Evolutionary conservation across 2,329 filamentous ascomycete species (phyloP).

Genomic region (Fusarium goolgardi): DNA sequence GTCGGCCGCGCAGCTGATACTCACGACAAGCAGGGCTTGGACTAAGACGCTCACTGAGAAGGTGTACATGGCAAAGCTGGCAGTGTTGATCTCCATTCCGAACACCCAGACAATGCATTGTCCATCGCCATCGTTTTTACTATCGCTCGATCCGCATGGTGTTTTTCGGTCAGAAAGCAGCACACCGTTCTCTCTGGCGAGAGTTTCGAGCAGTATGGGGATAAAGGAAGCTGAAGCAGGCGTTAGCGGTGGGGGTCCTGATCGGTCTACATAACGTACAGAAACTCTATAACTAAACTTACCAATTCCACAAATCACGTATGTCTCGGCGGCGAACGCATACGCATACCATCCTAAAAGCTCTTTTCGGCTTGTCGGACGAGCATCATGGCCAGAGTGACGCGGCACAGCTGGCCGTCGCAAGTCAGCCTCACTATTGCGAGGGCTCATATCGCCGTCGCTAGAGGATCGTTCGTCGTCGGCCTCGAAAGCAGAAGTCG

Average conservation of each 20-base stretch:
- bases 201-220: constrained; percentile 91
- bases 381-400: constrained; percentile 86
- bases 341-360: constrained; percentile 96
- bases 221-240: constrained; percentile 81
- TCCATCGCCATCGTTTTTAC: constrained; percentile 61
- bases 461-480: constrained; percentile 74
- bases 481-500: constrained; percentile 72
- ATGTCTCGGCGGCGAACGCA: constrained; percentile 95
- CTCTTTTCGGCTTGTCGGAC: constrained; percentile 89
- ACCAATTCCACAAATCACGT: constrained; percentile 86
- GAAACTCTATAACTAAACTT: constrained; percentile 50
- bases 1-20: constrained; percentile 95
- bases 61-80: constrained; percentile 98
- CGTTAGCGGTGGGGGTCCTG: constrained; percentile 13
- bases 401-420: constrained; percentile 56
- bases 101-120: constrained; percentile 88
- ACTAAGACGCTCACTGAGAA: constrained; percentile 92
- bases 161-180: constrained; percentile 80
- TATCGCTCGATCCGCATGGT: constrained; percentile 76
- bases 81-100: constrained; percentile 90
- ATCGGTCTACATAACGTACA: neutral
- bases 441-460: constrained; percentile 52
- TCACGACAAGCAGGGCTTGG: constrained; percentile 91
- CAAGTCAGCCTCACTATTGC: constrained; percentile 53
- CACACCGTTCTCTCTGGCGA: constrained; percentile 92